Evolutionary conservation across 2,329 filamentous ascomycete species (phyloP).

Genomic region (Pyrenophora teres): DNA sequence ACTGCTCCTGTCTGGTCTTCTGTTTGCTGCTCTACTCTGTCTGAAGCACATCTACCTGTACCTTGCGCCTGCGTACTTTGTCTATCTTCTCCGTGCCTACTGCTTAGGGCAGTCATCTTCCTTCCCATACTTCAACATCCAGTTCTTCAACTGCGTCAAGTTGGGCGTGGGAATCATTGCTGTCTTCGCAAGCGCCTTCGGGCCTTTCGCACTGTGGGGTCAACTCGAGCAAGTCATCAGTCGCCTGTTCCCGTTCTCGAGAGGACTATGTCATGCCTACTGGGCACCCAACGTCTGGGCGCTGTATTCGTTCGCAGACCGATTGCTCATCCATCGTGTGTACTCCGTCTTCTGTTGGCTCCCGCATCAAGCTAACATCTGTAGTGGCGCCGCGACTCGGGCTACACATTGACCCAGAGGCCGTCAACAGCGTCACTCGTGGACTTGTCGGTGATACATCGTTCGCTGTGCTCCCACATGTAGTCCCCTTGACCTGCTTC

Average conservation of each 20-base stretch:
- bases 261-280: constrained; percentile 94
- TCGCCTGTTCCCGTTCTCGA: constrained; percentile 89
- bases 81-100: constrained; percentile 87
- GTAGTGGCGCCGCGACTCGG: constrained; percentile 81
- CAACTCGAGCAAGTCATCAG: constrained; percentile 84
- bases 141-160: constrained; percentile 79
- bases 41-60: constrained; percentile 99
- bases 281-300: constrained; percentile 99
- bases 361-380: constrained; percentile 15
- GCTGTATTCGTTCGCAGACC: constrained; percentile 89
- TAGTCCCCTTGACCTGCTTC: constrained; percentile 81
- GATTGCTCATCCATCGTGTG: constrained; percentile 79
- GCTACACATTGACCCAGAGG: constrained; percentile 71
- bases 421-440: constrained; percentile 85
- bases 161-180: constrained; percentile 73
- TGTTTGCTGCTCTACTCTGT: constrained; percentile 85
- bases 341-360: constrained; percentile 11
- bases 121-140: constrained; percentile 69
- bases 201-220: constrained; percentile 79
- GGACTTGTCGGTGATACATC: constrained; percentile 91
- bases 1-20: constrained; percentile 75
- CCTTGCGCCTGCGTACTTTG: constrained; percentile 92
- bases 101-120: constrained; percentile 79
- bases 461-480: constrained; percentile 89
- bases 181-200: constrained; percentile 82